Conservation (phyloP, 495 filamentous ascomycete genomes). For the Neurospora sp. region DNA sequence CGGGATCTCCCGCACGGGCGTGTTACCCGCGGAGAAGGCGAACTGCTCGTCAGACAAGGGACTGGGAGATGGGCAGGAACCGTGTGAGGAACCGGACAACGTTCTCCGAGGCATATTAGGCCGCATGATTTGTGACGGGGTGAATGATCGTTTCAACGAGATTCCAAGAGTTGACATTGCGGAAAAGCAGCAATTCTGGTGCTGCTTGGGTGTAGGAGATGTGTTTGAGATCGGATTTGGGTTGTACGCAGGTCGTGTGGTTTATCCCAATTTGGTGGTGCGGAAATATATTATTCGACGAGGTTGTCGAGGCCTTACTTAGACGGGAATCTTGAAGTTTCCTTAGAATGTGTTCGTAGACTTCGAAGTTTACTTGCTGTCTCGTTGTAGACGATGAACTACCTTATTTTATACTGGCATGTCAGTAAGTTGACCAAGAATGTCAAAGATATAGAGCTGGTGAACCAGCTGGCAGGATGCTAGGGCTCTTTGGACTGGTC, state of each 20-base stretch:
- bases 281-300: no score
- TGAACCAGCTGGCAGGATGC: not conserved
- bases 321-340: not conserved
- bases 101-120: constrained; percentile 21
- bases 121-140: constrained; percentile 2
- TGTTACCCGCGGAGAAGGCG: constrained; percentile 10
- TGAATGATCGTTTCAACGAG: not conserved
- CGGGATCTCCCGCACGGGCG: constrained; percentile 12
- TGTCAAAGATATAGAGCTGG: not conserved
- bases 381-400: not conserved
- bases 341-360: not conserved
- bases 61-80: constrained; percentile 3
- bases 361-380: not conserved
- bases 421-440: not conserved
- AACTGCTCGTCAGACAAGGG: constrained; percentile 15
- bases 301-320: not conserved
- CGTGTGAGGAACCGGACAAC: constrained; percentile 24
- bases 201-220: not conserved
- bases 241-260: not conserved
- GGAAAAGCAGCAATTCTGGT: not conserved
- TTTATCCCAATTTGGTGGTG: not conserved
- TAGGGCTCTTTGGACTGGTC: not conserved
- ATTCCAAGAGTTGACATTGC: not conserved
- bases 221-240: not conserved
- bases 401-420: not conserved